Evolutionary conservation across 352 stramenopile species (phyloP).

Genomic region (Pythium aristosporum): DNA sequence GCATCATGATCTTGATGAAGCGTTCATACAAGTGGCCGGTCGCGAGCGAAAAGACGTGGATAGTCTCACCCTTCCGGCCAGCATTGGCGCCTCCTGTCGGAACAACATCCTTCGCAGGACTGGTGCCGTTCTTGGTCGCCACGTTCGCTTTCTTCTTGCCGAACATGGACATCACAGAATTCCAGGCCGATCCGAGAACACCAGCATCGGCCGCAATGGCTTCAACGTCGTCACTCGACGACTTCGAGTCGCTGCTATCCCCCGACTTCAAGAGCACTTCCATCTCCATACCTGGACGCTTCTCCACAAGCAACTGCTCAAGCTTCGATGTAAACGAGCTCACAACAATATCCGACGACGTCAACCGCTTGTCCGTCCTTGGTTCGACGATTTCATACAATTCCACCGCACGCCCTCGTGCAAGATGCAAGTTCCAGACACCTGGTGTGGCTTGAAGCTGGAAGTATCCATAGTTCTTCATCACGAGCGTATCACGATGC

Average conservation of each 20-base stretch:
- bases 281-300: slow-evolving; percentile 88
- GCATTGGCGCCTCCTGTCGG: slow-evolving; percentile 26
- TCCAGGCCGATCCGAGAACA: slow-evolving; percentile 64
- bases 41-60: slow-evolving; percentile 99
- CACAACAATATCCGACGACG: slow-evolving; percentile 50
- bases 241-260: slow-evolving; percentile 20
- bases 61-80: slow-evolving; percentile 84
- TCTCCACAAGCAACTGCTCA: slow-evolving; percentile 89
- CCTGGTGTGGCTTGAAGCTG: slow-evolving; percentile 97
- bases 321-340: slow-evolving; percentile 88
- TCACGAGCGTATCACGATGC: slow-evolving; percentile 97
- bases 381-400: slow-evolving; percentile 77
- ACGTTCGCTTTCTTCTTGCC: slow-evolving; percentile 32
- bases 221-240: slow-evolving; percentile 32
- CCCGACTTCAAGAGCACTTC: slow-evolving; percentile 51
- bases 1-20: slow-evolving; percentile 99
- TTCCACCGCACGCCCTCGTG: slow-evolving; percentile 67
- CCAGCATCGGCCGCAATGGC: slow-evolving; percentile 48
- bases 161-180: slow-evolving; percentile 69
- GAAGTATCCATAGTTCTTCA: slow-evolving; percentile 99
- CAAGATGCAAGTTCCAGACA: slow-evolving; percentile 93
- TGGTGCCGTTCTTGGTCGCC: slow-evolving; percentile 17
- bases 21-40: slow-evolving; percentile 98
- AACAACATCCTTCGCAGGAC: slow-evolving; percentile 22
- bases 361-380: slow-evolving; percentile 38